Evolutionary conservation across 805 yeast species (phyloP), one percentile per base, ranked within the genome.

Genomic region (Sugiyamaella boreocaroliniensis): DNA sequence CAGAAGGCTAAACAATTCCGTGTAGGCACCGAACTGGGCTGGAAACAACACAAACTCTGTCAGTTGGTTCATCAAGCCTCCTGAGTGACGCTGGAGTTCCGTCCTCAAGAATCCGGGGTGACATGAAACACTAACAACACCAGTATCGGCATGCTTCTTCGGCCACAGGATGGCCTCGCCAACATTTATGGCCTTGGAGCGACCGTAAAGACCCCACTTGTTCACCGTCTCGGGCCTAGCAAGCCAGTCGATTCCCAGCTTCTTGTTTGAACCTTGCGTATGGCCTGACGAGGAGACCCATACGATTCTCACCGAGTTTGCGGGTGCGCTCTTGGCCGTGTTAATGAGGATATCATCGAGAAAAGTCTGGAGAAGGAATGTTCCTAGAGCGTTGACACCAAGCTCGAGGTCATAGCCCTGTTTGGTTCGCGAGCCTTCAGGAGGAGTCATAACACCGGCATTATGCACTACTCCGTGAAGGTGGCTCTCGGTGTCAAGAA

Each of bases 371-470:
- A 78, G 62, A n/a, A 76, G 60, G 49, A 69, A 75, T 22, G 77
- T 76, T 1, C 76, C 82, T 14, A 79, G 56, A 16, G 61, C 70
- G 60, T 78, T 79, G 16, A 74, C 71, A 10, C 79, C 82, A 43
- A 76, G 62, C 50, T 74, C 77, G 40, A 67, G 50, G 49, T 78
- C 82, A 51, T 66, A 70, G 8, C 78, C 79, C 62, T 78, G 79
- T 10, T 61, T 55, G 4, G 80, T 70, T 32, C 53, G 54, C 8
- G 71, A 55, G 1, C 69, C 73, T 26, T 46, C 48, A 2, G 76
- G 71, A 2, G 74, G 73, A 15, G 50, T 44, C 75, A 73, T 72
- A 3, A 76, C 70, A 40, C 77, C 78, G 9, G 78, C 78, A 56
- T 76, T 76, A 55, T 72, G 69, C 32, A 76, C 63, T 16, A 73